Evolutionary conservation across 1,284 basidiomycete genomes (phyloP).

Genomic region (Trichosporon inkin): DNA sequence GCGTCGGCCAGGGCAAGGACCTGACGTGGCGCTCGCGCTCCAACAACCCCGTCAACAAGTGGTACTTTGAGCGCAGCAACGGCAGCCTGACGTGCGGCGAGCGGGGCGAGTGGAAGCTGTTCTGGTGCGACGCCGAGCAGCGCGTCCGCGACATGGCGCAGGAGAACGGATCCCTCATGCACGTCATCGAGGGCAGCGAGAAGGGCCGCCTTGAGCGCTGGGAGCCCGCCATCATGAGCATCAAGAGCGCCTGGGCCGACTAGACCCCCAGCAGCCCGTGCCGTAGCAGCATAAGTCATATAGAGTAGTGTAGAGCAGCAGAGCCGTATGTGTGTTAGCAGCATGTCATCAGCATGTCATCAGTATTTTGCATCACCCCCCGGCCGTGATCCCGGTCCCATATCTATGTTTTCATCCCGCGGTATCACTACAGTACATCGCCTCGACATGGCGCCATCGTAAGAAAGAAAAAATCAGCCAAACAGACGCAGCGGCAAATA

Average conservation of each 20-base stretch:
- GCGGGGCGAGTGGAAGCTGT: slow-evolving; percentile 75
- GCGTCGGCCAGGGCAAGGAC: slow-evolving; percentile 83
- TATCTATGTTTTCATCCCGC: slow-evolving; percentile 21
- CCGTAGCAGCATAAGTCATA: background rate
- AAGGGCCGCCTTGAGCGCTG: slow-evolving; percentile 68
- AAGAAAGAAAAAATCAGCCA: slow-evolving; percentile 1
- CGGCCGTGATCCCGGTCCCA: too few relatives aligned
- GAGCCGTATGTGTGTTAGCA: slow-evolving; percentile 9
- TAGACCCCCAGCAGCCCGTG: too few relatives aligned
- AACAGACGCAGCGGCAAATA: background rate
- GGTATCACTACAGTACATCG: slow-evolving; percentile 26
- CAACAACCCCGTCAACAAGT: slow-evolving; percentile 96
- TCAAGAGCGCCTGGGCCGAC: slow-evolving; percentile 72
- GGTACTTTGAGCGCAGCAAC: slow-evolving; percentile 96
- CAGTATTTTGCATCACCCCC: background rate
- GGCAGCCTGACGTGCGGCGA: slow-evolving; percentile 62
- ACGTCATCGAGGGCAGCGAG: slow-evolving; percentile 78
- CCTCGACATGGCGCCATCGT: slow-evolving; percentile 14
- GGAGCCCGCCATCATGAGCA: slow-evolving; percentile 67
- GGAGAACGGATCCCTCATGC: slow-evolving; percentile 52
- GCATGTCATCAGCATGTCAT: slow-evolving; percentile 7
- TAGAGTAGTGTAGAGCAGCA: too few relatives aligned
- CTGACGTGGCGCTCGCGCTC: slow-evolving; percentile 91
- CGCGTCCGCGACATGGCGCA: slow-evolving; percentile 39
- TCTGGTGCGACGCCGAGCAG: slow-evolving; percentile 95